Percentiles rank a stretch among this genome's conserved stretches.
Evolutionary conservation across 768 basidiomycete species (phyloP).

Genomic region (Podaxis sp.): DNA sequence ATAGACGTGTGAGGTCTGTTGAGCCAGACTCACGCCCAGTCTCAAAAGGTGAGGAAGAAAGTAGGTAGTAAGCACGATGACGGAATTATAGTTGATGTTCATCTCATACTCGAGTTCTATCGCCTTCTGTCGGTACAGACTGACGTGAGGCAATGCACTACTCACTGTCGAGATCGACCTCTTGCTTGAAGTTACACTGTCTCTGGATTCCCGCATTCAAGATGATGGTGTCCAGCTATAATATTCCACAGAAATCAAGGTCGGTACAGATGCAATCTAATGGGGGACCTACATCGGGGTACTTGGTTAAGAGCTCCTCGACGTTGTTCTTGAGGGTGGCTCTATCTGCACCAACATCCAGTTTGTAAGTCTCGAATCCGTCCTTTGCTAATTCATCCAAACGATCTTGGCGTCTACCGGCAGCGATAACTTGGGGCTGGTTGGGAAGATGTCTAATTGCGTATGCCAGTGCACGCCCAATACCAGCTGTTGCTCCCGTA

Average conservation of each 20-base stretch:
- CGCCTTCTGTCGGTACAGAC: background rate
- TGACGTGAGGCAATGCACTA: constrained; percentile 3
- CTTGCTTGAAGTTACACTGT: constrained; percentile 39
- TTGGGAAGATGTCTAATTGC: constrained; percentile 43
- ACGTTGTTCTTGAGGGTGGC: constrained; percentile 35
- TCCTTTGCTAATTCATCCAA: constrained; percentile 42
- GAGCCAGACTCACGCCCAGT: constrained; percentile 35
- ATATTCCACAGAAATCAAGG: background rate
- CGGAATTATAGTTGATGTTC: constrained; percentile 49
- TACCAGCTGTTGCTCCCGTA: constrained; percentile 52
- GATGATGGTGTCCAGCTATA: constrained; percentile 50
- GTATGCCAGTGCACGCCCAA: constrained; percentile 52
- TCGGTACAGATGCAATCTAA: background rate
- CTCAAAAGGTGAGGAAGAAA: constrained; percentile 52
- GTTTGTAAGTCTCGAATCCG: constrained; percentile 34
- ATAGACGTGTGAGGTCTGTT: background rate
- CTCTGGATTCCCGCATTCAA: constrained; percentile 52
- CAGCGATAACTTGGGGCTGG: constrained; percentile 43
- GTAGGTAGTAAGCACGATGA: constrained; percentile 40
- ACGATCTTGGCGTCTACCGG: constrained; percentile 47
- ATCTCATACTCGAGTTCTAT: constrained; percentile 43
- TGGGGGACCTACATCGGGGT: constrained; percentile 39
- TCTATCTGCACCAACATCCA: constrained; percentile 39
- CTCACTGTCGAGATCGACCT: constrained; percentile 37
- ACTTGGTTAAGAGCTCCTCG: constrained; percentile 33